Percentiles rank a stretch among this genome's conserved stretches.
phyloP scores from a whole-genome alignment of 257 asterid genomes.

The Primulina eburnea region DNA sequence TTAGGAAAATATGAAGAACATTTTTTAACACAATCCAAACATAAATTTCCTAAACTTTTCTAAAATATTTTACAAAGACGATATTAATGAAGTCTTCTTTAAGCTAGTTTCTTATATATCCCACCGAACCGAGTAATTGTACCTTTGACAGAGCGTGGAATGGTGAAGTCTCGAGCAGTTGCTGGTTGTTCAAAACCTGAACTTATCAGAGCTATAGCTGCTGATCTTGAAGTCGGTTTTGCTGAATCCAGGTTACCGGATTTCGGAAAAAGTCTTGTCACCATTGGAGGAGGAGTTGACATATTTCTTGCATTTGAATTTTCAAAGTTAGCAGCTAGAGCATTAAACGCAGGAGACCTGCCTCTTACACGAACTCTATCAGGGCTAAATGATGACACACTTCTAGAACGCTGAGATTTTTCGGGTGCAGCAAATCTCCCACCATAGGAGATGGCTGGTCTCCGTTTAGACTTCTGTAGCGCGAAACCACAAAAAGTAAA shows the following conservation, averaged over 20 bases:
- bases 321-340: conserved; percentile 85
- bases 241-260: conserved; percentile 59
- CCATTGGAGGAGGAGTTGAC: conserved; percentile 96
- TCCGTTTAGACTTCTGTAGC: conserved; percentile 71
- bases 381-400: conserved; percentile 69
- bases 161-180: conserved; percentile 46
- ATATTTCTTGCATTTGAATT: conserved; percentile 69
- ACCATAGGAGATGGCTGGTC: conserved; percentile 48
- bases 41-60: not conserved
- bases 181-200: conserved; percentile 55
- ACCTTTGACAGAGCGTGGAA: conserved; percentile 82
- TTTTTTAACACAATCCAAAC: not conserved
- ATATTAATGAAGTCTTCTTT: too few species aligned
- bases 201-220: conserved; percentile 68
- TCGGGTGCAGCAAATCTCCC: conserved; percentile 77
- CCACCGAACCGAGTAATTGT: not conserved
- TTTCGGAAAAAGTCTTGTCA: conserved; percentile 69
- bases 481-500: conserved; percentile 21
- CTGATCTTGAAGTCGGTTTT: conserved; percentile 57
- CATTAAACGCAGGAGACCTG: conserved; percentile 95
- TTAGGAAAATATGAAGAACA: not conserved
- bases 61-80: not conserved
- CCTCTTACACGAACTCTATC: conserved; percentile 93
- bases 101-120: not conserved
- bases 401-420: conserved; percentile 89